Evolutionary conservation across 2,329 filamentous ascomycete genomes (phyloP).

Genomic region (Chaetomium globosum): DNA sequence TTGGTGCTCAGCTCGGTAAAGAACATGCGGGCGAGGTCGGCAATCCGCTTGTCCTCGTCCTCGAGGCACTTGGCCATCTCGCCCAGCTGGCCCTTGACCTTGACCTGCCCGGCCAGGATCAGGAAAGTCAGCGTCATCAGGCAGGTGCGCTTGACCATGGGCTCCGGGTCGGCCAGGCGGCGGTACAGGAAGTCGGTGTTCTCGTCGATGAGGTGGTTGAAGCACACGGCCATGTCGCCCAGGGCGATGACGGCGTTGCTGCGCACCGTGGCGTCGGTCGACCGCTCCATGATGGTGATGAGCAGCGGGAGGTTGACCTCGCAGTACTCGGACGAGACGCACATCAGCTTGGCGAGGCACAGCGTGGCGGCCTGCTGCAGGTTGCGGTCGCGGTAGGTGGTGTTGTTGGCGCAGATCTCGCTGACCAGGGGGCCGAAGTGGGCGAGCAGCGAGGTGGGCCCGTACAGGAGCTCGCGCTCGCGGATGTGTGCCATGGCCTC

Average conservation of each 20-base stretch:
- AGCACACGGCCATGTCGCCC: constrained; percentile 98
- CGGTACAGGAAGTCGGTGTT: constrained; percentile 98
- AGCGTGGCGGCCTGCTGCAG: constrained; percentile 91
- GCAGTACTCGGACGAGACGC: constrained; percentile 94
- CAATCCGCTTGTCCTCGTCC: constrained; percentile 91
- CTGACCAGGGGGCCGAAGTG: constrained; percentile 89
- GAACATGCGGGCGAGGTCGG: constrained; percentile 95
- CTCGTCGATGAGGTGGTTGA: constrained; percentile 98
- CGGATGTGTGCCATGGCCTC: constrained; percentile 84
- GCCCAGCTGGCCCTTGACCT: constrained; percentile 96
- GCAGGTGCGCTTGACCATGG: constrained; percentile 93
- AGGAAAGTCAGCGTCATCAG: constrained; percentile 98
- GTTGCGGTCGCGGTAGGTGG: constrained; percentile 83
- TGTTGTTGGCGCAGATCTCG: constrained; percentile 94
- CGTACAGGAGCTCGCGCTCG: constrained; percentile 81
- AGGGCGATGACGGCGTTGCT: constrained; percentile 96
- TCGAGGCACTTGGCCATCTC: constrained; percentile 99
- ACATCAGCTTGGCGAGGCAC: constrained; percentile 98
- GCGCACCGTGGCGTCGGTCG: constrained; percentile 85
- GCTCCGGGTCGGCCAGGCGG: constrained; percentile 83
- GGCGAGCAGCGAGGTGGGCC: constrained; percentile 79
- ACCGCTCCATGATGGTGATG: constrained; percentile 97
- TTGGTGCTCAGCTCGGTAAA: constrained; percentile 97
- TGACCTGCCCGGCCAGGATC: constrained; percentile 95
- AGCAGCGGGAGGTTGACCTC: constrained; percentile 88